Conservation (phyloP, 345 rosid genomes). For the Populus davidiana region DNA sequence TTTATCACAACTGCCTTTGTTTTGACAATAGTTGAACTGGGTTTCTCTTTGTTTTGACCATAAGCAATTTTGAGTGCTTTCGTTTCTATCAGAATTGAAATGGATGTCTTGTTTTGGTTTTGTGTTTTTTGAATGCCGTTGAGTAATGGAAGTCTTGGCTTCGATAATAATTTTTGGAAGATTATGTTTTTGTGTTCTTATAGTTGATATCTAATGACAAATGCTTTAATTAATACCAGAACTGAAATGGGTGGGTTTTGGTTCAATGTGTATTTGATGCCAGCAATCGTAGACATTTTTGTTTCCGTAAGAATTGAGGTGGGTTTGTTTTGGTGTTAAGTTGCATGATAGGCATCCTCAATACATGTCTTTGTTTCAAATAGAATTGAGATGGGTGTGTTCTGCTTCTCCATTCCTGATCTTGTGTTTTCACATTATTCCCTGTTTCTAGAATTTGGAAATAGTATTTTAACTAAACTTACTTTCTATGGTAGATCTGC, state of each 20-base stretch:
- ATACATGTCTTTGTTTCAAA: neutral
- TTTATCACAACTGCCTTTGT: neutral
- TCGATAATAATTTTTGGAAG: neutral
- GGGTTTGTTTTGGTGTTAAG: slow-evolving; percentile 1
- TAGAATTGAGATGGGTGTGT: neutral
- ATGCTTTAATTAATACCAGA: neutral
- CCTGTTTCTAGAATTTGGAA: neutral
- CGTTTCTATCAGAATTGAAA: slow-evolving; percentile 14
- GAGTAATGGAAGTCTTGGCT: neutral
- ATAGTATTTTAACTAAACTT: neutral
- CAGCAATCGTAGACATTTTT: neutral
- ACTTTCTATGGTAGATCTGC: neutral
- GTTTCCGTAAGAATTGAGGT: neutral
- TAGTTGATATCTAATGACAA: neutral
- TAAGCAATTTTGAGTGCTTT: neutral
- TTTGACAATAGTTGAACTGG: neutral
- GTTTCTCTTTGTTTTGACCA: neutral
- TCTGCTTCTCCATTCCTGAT: neutral
- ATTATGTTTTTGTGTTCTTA: neutral
- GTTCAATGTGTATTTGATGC: neutral
- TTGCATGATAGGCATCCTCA: slow-evolving; percentile 4
- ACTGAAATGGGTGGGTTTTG: neutral
- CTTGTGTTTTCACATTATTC: neutral
- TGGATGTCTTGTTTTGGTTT: neutral
- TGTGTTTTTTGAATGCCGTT: neutral